phyloP scores from a whole-genome alignment of 208 protist genomes.

The Leishmania aethiopica region DNA sequence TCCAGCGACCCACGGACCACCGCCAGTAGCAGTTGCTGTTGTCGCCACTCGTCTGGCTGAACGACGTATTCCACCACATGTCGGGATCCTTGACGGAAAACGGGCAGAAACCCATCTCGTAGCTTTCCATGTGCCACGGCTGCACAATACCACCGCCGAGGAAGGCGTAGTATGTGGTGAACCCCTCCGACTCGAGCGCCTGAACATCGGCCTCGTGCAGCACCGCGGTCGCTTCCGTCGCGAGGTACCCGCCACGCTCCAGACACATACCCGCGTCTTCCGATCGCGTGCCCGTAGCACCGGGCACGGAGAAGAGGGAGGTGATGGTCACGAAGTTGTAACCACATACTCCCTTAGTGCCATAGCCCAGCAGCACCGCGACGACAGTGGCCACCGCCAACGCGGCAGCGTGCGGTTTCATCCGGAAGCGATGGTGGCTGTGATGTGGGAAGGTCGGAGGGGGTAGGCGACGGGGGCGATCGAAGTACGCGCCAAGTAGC shows the following conservation, averaged over 20 bases:
- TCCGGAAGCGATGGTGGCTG: neutral
- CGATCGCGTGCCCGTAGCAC: neutral
- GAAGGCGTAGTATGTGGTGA: conserved; percentile 29
- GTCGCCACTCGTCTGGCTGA: neutral
- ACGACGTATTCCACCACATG: neutral
- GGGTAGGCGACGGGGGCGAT: neutral
- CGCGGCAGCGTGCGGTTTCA: neutral
- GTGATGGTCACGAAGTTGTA: conserved; percentile 21
- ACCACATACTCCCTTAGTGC: neutral
- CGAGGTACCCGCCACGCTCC: conserved; percentile 27
- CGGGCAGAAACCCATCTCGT: neutral
- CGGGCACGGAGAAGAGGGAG: conserved; percentile 11
- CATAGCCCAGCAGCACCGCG: conserved; percentile 2
- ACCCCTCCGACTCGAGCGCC: conserved; percentile 3
- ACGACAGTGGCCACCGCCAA: neutral
- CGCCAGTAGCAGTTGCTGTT: conserved; percentile 25
- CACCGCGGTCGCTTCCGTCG: conserved; percentile 26
- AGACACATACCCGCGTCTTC: conserved; percentile 15
- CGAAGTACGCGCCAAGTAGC: no score
- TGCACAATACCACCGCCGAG: conserved; percentile 29
- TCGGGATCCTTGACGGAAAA: neutral
- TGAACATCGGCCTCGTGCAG: conserved; percentile 25
- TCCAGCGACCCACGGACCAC: conserved; percentile 34
- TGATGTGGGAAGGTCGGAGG: neutral
- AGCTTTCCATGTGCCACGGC: neutral